Evolutionary conservation across 192 early-diverging fungal species (phyloP).

Genomic region (Cladochytrium replicatum): DNA sequence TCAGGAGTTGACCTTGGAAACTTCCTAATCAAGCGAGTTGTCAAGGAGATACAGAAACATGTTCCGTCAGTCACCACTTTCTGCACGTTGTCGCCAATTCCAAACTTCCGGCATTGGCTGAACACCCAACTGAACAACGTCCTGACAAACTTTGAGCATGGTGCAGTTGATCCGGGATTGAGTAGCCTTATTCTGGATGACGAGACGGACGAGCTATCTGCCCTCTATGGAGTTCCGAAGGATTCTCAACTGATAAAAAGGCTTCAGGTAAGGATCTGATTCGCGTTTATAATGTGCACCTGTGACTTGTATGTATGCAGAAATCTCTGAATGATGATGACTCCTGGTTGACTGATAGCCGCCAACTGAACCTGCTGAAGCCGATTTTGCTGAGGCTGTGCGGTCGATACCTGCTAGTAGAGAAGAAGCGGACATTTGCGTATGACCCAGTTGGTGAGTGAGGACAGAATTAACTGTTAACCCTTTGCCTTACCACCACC

Average conservation of each 20-base stretch:
- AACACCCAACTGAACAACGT: slow-evolving; percentile 19
- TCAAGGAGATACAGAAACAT: slow-evolving; percentile 61
- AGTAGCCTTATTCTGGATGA: too few species aligned
- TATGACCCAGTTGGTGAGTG: slow-evolving; percentile 72
- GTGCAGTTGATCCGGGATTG: background rate
- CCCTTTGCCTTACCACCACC: background rate
- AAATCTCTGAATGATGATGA: too few species aligned
- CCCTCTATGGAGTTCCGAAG: too few species aligned
- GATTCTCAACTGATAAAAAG: background rate
- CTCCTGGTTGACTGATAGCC: slow-evolving; percentile 29
- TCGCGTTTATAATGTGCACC: too few species aligned
- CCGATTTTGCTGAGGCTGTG: slow-evolving; percentile 42
- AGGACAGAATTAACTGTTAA: background rate
- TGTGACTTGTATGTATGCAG: too few species aligned
- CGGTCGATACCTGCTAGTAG: slow-evolving; percentile 52
- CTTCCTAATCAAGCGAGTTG: slow-evolving; percentile 77
- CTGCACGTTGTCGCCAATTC: slow-evolving; percentile 84
- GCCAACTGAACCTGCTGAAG: slow-evolving; percentile 30
- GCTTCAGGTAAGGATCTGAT: background rate
- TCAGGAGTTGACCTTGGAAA: slow-evolving; percentile 86
- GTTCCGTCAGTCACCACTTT: slow-evolving; percentile 68
- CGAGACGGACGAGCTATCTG: too few species aligned
- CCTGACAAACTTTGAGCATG: background rate
- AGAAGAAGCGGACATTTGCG: slow-evolving; percentile 55
- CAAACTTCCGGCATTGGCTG: slow-evolving; percentile 78